A percentile compares a stretch with the other conserved stretches of the same genome.
Conservation (phyloP, 129 eudicot species). For the Artemisia annua region DNA sequence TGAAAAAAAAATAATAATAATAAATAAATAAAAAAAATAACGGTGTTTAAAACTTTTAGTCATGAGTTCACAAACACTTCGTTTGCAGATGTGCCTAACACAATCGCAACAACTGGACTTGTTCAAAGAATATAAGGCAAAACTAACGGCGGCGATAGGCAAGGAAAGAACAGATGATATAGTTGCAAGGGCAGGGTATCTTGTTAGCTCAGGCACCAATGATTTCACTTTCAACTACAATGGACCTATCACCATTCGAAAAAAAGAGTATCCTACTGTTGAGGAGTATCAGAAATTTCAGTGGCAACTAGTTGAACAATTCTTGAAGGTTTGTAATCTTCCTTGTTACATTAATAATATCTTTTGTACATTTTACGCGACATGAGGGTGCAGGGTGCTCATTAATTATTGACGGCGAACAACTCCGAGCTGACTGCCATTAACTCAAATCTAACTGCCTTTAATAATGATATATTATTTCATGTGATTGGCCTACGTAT, state of each 20-base stretch:
- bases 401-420: background rate
- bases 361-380: background rate
- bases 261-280: slow-evolving; percentile 28
- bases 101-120: slow-evolving; percentile 40
- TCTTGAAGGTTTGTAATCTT: slow-evolving; percentile 30
- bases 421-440: background rate
- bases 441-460: background rate
- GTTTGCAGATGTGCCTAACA: slow-evolving; percentile 24
- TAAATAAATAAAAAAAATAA: background rate
- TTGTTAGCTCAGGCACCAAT: slow-evolving; percentile 42
- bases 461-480: slow-evolving; percentile 11
- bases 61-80: background rate
- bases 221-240: slow-evolving; percentile 42
- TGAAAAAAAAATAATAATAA: background rate
- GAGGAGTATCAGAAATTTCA: slow-evolving; percentile 29
- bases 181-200: slow-evolving; percentile 31
- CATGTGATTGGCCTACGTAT: slow-evolving; percentile 17
- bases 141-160: slow-evolving; percentile 32
- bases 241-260: slow-evolving; percentile 28
- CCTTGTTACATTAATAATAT: background rate
- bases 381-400: too few species aligned
- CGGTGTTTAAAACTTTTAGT: too few species aligned
- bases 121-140: slow-evolving; percentile 36
- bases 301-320: slow-evolving; percentile 28
- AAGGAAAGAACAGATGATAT: slow-evolving; percentile 40